Percentiles rank a stretch among this genome's conserved stretches.
These are phyloP conservation scores for Asterophora parasitica DNA, from an alignment of 768 basidiomycete genomes.

Conservation along the genomic window DNA sequence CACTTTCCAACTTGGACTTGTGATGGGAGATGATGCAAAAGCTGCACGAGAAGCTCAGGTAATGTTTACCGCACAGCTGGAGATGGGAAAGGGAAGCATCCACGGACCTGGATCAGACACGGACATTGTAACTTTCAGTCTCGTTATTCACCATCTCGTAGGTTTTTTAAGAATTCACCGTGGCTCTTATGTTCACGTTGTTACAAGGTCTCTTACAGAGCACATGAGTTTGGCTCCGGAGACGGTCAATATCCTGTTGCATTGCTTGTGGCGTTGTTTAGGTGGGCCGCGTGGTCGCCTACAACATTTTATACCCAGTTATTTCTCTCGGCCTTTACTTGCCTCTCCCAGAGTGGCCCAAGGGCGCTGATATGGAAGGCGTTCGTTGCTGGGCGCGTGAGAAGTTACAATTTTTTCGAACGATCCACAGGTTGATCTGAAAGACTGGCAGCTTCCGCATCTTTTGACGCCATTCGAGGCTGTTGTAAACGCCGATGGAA, in stretches of 20 bases:
- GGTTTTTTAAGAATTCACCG: conserved; percentile 16
- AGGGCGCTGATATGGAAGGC: conserved; percentile 55
- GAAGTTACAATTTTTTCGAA: conserved; percentile 17
- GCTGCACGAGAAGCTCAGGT: conserved; percentile 66
- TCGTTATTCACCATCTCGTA: conserved; percentile 61
- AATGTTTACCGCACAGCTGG: conserved; percentile 58
- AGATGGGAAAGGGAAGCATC: conserved; percentile 53
- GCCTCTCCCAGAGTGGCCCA: conserved; percentile 45
- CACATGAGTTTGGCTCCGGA: conserved; percentile 60
- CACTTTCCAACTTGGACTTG: conserved; percentile 50
- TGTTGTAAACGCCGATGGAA: conserved; percentile 46
- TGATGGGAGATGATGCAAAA: conserved; percentile 68
- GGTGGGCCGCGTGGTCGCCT: conserved; percentile 62
- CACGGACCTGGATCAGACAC: conserved; percentile 55
- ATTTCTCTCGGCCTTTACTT: conserved; percentile 57
- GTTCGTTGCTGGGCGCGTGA: conserved; percentile 68
- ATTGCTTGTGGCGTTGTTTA: conserved; percentile 49
- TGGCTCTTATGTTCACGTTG: conserved; percentile 3
- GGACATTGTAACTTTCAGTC: conserved; percentile 59
- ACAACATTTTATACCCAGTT: conserved; percentile 65
- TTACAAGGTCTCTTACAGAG: conserved; percentile 52
- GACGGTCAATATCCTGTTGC: conserved; percentile 47
- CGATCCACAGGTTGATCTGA: conserved; percentile 1
- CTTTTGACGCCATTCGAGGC: conserved; percentile 54
- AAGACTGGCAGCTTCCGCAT: conserved; percentile 48